Percentiles rank a stretch among this genome's conserved stretches.
These are phyloP conservation scores for Skeletonema marinoi DNA, from an alignment of 108 stramenopile genomes.

Conservation along the genomic window DNA sequence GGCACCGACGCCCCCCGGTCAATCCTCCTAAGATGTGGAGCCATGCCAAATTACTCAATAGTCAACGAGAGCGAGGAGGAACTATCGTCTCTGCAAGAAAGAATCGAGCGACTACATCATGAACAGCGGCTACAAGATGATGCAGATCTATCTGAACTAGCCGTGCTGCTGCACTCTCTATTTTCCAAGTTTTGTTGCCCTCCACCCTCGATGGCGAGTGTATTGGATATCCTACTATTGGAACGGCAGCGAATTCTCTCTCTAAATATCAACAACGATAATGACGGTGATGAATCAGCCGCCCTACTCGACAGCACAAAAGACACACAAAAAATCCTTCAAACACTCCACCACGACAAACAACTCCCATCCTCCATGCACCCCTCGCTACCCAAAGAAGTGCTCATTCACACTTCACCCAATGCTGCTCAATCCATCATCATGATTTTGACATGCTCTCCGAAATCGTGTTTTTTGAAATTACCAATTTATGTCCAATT, in stretches of 20 bases:
- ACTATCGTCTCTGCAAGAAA: not conserved
- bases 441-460: conserved; percentile 4
- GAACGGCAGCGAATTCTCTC: conserved; percentile 35
- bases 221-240: conserved; percentile 34
- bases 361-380: not conserved
- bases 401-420: conserved; percentile 19
- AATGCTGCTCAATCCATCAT: conserved; percentile 26
- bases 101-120: not conserved
- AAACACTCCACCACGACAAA: not conserved
- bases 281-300: not conserved
- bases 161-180: conserved; percentile 48
- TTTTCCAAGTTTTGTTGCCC: conserved; percentile 65
- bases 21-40: conserved; percentile 25
- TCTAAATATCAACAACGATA: not conserved
- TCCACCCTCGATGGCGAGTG: conserved; percentile 42
- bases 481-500: conserved; percentile 59
- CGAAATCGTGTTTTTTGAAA: conserved; percentile 25
- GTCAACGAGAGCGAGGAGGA: conserved; percentile 8
- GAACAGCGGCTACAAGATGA: not conserved
- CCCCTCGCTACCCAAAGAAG: conserved; percentile 16
- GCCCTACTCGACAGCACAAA: too few species aligned
- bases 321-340: not conserved
- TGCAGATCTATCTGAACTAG: not conserved
- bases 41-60: conserved; percentile 23
- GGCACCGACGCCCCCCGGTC: conserved; percentile 8